Percentiles rank a stretch among this genome's conserved stretches.
Evolutionary conservation across 306 rosid species (phyloP).

Genomic region (Malus sylvestris): DNA sequence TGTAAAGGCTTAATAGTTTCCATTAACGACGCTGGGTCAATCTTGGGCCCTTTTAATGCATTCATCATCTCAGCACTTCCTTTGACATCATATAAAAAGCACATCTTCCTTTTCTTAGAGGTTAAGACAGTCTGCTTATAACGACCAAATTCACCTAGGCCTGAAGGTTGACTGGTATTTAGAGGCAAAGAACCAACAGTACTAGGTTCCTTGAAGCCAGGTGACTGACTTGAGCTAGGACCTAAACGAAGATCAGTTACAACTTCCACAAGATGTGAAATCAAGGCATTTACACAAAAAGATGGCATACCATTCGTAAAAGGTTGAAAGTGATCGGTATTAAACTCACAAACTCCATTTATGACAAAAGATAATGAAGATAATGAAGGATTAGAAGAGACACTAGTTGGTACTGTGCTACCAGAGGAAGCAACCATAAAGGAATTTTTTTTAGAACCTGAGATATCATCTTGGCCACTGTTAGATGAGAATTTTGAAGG

Average conservation of each 20-base stretch:
- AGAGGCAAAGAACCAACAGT: conserved; percentile 3
- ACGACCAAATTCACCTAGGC: neutral
- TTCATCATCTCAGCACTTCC: neutral
- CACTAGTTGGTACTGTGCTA: neutral
- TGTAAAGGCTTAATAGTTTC: neutral
- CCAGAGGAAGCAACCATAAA: neutral
- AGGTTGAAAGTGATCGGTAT: neutral
- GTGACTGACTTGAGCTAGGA: neutral
- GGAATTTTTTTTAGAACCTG: neutral
- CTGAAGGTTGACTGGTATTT: neutral
- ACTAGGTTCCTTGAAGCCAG: neutral
- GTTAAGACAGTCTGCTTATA: neutral
- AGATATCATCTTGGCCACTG: neutral
- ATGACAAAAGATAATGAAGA: neutral
- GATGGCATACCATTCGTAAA: conserved; percentile 6
- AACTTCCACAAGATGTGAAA: neutral
- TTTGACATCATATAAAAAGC: neutral
- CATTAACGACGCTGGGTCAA: neutral
- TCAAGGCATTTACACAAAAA: neutral
- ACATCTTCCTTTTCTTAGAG: conserved; percentile 7
- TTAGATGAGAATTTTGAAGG: conserved; percentile 8
- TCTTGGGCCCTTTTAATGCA: conserved; percentile 6
- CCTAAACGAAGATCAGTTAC: neutral
- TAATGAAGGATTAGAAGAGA: neutral
- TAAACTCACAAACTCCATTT: conserved; percentile 6